phyloP scores from a whole-genome alignment of 2,329 filamentous ascomycete species.

The Dactylellina sp. region DNA sequence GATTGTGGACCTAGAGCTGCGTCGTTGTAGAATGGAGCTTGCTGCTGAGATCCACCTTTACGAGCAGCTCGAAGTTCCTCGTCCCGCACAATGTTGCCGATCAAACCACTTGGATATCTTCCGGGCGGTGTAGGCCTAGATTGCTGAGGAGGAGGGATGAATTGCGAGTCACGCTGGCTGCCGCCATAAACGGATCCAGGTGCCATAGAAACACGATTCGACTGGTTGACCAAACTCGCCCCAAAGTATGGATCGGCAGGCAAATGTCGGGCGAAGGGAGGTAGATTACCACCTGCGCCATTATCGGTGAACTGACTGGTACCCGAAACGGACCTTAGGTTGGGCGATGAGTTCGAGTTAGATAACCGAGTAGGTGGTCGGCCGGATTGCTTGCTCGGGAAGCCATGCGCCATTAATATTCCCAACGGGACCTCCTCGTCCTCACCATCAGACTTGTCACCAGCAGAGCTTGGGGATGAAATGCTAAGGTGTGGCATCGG shows the following conservation, averaged over 20 bases:
- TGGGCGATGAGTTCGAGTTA: slow-evolving; percentile 76
- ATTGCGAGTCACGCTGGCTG: slow-evolving; percentile 63
- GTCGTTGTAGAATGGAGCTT: slow-evolving; percentile 57
- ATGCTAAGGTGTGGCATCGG: slow-evolving; percentile 60
- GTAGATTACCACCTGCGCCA: slow-evolving; percentile 68
- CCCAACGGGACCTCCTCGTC: slow-evolving; percentile 89
- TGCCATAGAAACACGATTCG: slow-evolving; percentile 79
- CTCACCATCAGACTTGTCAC: slow-evolving; percentile 69
- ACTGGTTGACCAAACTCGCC: slow-evolving; percentile 77
- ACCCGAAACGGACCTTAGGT: slow-evolving; percentile 73
- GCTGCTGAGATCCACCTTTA: slow-evolving; percentile 44
- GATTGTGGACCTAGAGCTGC: slow-evolving; percentile 57
- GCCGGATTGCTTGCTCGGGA: slow-evolving; percentile 75
- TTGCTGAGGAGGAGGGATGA: slow-evolving; percentile 55
- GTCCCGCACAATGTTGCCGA: slow-evolving; percentile 81
- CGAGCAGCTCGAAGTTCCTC: slow-evolving; percentile 61
- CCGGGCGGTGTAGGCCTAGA: slow-evolving; percentile 60
- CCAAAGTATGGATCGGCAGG: slow-evolving; percentile 85
- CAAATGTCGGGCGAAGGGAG: slow-evolving; percentile 83
- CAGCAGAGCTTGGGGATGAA: slow-evolving; percentile 59
- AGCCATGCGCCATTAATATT: slow-evolving; percentile 88
- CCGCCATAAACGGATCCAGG: slow-evolving; percentile 65
- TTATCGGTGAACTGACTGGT: slow-evolving; percentile 65
- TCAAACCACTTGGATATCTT: slow-evolving; percentile 78
- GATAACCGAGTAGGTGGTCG: slow-evolving; percentile 77